Evolutionary conservation across 768 basidiomycete genomes (phyloP), one percentile per base, ranked within the genome.

Genomic region (Kwoniella mangroviensis): DNA sequence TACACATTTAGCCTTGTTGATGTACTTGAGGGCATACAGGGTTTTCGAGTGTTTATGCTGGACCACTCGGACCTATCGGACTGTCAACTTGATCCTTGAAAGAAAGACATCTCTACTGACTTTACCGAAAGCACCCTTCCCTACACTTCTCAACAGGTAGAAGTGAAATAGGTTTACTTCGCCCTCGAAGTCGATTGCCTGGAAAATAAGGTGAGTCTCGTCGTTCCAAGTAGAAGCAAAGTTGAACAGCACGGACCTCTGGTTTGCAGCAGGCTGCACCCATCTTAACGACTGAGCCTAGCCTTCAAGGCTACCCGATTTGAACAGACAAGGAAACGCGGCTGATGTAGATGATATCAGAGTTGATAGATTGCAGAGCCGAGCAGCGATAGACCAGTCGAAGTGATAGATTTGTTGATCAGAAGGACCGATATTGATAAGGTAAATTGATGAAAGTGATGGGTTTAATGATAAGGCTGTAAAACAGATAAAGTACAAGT

Each of bases 121-220:
- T 90, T 98, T 98, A 83, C 96, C 96, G 86, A 98, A 99, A 26
- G 96, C 94, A 55, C 97, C 96, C 83, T 94, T 97, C 53, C 97
- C 97, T 15, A 98, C 93, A 22, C 92, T 93, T 58, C 94, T 89
- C 81, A 97, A 90, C 57, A 99, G 90, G 81, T 96, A 92, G 80
- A 98, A 99, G 85, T 98, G 96, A 85, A 91, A 98, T 59, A 99
- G 90, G 81, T 89, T 92, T 83, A 94, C 91, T 79, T 94, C 92
- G 57, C 87, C 86, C 73, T 92, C 90, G 83, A 92, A 92, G 85
- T 94, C 92, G 75, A 94, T 88, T 22, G 91, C 91, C 84, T 92
- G 72, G 7, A 21, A 66, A 24, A 15, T 5, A 41, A 52, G 28
- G 68, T 41, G 11, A 67, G 52, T 34, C 34, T 34, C 34, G 34